A percentile compares a stretch with the other conserved stretches of the same genome.
Evolutionary conservation across 2,329 filamentous ascomycete species (phyloP).

Genomic region (Fusarium incarnatum): DNA sequence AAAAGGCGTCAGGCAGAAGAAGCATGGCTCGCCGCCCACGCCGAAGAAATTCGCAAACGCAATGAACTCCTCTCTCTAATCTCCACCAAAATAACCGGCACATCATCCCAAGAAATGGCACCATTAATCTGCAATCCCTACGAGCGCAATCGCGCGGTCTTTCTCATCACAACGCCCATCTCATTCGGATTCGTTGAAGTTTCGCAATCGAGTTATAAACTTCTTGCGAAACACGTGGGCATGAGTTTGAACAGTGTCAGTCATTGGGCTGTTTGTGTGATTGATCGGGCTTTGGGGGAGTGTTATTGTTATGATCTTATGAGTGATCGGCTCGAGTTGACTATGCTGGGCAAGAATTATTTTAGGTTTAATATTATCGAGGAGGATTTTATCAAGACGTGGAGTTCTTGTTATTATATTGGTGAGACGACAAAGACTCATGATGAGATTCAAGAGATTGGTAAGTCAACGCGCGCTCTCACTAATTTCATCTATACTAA

Average conservation of each 20-base stretch:
- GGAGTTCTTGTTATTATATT: conserved; percentile 46
- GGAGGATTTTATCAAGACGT: conserved; percentile 39
- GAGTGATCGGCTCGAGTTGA: conserved; percentile 44
- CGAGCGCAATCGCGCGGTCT: conserved; percentile 39
- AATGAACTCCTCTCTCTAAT: conserved; percentile 38
- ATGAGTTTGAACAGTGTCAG: conserved; percentile 46
- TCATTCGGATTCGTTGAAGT: conserved; percentile 40
- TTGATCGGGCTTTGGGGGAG: conserved; percentile 35
- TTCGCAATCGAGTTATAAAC: conserved; percentile 40
- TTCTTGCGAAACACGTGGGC: conserved; percentile 37
- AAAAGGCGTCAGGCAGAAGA: conserved; percentile 10
- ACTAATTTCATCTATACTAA: neutral
- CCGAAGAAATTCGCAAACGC: conserved; percentile 34
- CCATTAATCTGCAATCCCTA: conserved; percentile 29
- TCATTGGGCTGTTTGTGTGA: conserved; percentile 45
- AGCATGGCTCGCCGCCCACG: conserved; percentile 12
- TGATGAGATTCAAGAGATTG: conserved; percentile 38
- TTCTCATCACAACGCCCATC: conserved; percentile 42
- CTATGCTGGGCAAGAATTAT: conserved; percentile 41
- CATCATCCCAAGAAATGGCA: conserved; percentile 37
- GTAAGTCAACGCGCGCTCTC: neutral
- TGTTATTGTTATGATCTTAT: conserved; percentile 45
- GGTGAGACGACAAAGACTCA: conserved; percentile 46
- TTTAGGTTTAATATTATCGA: conserved; percentile 39
- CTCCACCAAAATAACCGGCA: conserved; percentile 36